Evolutionary conservation across 495 filamentous ascomycete species (phyloP).

Genomic region (Apodospora peruviana): DNA sequence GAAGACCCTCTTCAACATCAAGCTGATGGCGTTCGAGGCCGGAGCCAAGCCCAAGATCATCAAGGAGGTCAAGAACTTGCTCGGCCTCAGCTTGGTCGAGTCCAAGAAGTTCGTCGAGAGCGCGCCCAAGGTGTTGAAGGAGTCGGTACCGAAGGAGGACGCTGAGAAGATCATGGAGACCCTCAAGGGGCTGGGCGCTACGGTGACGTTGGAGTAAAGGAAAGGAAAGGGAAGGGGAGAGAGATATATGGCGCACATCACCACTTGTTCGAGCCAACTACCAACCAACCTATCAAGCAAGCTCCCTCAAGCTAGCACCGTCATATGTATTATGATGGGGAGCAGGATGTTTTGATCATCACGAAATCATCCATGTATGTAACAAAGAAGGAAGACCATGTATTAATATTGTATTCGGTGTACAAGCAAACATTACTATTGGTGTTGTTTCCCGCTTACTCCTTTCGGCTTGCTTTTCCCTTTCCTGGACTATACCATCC

Average conservation of each 20-base stretch:
- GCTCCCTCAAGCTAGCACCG: no score
- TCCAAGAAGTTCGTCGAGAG: constrained; percentile 99
- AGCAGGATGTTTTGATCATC: not conserved
- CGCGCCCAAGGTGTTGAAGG: constrained; percentile 96
- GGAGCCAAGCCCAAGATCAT: constrained; percentile 94
- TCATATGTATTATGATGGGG: no score
- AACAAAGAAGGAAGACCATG: constrained; percentile 27
- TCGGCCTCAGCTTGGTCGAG: constrained; percentile 93
- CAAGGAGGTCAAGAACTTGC: constrained; percentile 96
- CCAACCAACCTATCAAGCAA: no score
- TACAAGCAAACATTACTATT: constrained; percentile 5
- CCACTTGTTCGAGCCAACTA: no score
- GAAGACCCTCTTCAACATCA: constrained; percentile 97
- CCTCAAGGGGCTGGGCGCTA: constrained; percentile 86
- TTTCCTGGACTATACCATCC: no score
- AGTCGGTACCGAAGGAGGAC: constrained; percentile 96
- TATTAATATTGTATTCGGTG: constrained; percentile 25
- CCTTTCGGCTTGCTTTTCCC: no score
- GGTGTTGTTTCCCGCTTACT: no score
- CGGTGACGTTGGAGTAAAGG: constrained; percentile 80
- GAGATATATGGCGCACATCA: not conserved
- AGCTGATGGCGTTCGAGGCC: constrained; percentile 83
- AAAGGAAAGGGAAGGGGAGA: not conserved
- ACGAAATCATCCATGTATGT: constrained; percentile 22
- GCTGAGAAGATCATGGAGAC: constrained; percentile 95